Base-by-base conservation (phyloP, 768 basidiomycete species). In the Mycena vulgaris region DNA sequence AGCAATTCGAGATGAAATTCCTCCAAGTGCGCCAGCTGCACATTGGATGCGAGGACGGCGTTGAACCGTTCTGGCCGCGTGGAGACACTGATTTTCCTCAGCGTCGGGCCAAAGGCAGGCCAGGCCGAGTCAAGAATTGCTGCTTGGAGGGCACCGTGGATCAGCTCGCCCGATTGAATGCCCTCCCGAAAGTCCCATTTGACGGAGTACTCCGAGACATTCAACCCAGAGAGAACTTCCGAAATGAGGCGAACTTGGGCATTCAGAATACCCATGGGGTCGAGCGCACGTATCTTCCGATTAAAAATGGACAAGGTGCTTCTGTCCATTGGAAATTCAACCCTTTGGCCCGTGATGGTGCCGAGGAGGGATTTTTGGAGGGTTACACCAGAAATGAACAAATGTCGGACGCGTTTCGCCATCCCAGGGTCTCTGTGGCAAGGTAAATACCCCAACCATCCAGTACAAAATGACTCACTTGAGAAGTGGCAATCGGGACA, bases 171-270 rank as follows among this genome's bases (percentile, higher is more conserved):
- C 17, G 53, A 63, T 40, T 40, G 68, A 17, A 58, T 69, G 21
- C 61, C 68, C 33, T 69, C 63, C 9, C 31, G 58, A 42, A 55
- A 61, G 59, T 65, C 52, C 69, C 69, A 70, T 49, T 45, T 56
- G 4, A 70, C 49, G 23, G 63, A 47, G 57, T 61, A 70, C 35
- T 65, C 63, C 42, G 69, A 60, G 51, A 60, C 58, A 11, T 30
- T 59, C 39, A 61, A 33, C n/a, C 19, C 28, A 19, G 59, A 21
- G 45, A 66, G 33, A 16, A 70, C 23, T 7, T 66, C 63, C 51
- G 52, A 53, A 23, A 70, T 45, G 42, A 65, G 69, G 57, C 52
- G 57, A 56, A 66, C 45, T 28, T 61, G 42, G 23, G 63, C 1
- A 28, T 48, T 60, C 10, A 56, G 33, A 1, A 70, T 57, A 39